These are phyloP conservation scores for Candolleomyces efflorescens DNA, from an alignment of 768 basidiomycete species.

Conservation along the genomic window DNA sequence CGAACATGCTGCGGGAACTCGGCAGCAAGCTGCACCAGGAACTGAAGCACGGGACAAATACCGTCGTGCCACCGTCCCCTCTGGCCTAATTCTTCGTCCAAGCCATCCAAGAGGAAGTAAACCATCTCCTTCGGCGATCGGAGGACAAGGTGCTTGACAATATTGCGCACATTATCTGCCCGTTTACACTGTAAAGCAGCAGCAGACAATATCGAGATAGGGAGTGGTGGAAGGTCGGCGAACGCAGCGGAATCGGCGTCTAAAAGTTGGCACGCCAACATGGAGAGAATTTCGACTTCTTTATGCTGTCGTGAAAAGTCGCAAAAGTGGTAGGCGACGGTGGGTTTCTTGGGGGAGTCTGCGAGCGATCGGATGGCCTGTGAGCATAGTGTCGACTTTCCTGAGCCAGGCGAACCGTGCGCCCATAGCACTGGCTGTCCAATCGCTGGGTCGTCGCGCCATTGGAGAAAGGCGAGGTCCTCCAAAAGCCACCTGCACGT, in stretches of 20 bases:
- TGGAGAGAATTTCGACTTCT: constrained; percentile 11
- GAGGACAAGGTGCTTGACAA: background rate
- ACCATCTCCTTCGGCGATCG: background rate
- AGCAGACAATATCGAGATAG: background rate
- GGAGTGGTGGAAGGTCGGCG: background rate
- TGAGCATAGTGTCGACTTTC: constrained; percentile 19
- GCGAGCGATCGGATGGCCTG: constrained; percentile 9
- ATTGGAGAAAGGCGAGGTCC: background rate
- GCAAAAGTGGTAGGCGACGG: constrained; percentile 17
- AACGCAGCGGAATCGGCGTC: constrained; percentile 7
- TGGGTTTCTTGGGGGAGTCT: background rate
- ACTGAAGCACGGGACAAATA: constrained; percentile 6
- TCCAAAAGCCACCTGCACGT: constrained; percentile 1
- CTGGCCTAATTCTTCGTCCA: background rate
- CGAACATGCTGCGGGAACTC: constrained; percentile 13
- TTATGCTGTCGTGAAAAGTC: constrained; percentile 11
- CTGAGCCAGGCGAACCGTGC: constrained; percentile 15
- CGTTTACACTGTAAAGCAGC: background rate
- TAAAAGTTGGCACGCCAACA: constrained; percentile 17
- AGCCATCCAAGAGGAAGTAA: background rate
- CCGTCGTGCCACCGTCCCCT: constrained; percentile 13
- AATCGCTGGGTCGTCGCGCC: background rate
- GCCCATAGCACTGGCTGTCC: constrained; percentile 14
- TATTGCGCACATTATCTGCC: background rate
- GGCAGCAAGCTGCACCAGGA: constrained; percentile 12